These are phyloP conservation scores for Microdochium trichocladiopsis DNA, from an alignment of 2,329 filamentous ascomycete genomes.

Conservation along the genomic window DNA sequence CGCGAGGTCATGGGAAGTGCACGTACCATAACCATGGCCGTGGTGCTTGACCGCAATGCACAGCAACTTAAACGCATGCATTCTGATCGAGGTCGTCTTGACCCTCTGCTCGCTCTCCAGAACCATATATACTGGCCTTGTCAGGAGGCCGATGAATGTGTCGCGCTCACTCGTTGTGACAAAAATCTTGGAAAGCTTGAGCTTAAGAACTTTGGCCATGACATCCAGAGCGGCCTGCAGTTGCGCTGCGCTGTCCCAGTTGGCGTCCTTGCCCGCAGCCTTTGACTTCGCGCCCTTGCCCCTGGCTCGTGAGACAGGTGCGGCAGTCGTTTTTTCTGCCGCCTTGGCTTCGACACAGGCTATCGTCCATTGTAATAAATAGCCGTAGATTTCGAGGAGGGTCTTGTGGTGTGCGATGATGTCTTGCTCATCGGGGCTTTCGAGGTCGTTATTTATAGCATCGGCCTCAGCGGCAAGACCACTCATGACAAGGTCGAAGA, in stretches of 20 bases:
- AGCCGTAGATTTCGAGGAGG: slow-evolving; percentile 88
- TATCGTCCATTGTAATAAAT: slow-evolving; percentile 90
- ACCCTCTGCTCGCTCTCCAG: slow-evolving; percentile 90
- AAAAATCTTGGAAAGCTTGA: slow-evolving; percentile 90
- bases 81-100: slow-evolving; percentile 82
- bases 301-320: slow-evolving; percentile 63
- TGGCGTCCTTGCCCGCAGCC: slow-evolving; percentile 64
- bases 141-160: slow-evolving; percentile 88
- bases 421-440: slow-evolving; percentile 82
- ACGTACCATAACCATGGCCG: slow-evolving; percentile 84
- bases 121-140: slow-evolving; percentile 86
- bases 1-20: too few relatives aligned
- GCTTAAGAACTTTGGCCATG: slow-evolving; percentile 92
- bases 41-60: slow-evolving; percentile 97
- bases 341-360: slow-evolving; percentile 91
- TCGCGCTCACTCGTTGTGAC: slow-evolving; percentile 94
- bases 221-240: slow-evolving; percentile 82
- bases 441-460: slow-evolving; percentile 75
- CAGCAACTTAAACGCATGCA: slow-evolving; percentile 95
- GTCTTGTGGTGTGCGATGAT: slow-evolving; percentile 81
- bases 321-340: slow-evolving; percentile 75
- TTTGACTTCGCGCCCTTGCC: slow-evolving; percentile 72
- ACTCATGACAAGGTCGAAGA: slow-evolving; percentile 84
- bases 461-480: slow-evolving; percentile 83
- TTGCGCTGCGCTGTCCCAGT: slow-evolving; percentile 85